Base-by-base conservation (phyloP, 768 basidiomycete genomes). In the Strobilomyces dryophilus region DNA sequence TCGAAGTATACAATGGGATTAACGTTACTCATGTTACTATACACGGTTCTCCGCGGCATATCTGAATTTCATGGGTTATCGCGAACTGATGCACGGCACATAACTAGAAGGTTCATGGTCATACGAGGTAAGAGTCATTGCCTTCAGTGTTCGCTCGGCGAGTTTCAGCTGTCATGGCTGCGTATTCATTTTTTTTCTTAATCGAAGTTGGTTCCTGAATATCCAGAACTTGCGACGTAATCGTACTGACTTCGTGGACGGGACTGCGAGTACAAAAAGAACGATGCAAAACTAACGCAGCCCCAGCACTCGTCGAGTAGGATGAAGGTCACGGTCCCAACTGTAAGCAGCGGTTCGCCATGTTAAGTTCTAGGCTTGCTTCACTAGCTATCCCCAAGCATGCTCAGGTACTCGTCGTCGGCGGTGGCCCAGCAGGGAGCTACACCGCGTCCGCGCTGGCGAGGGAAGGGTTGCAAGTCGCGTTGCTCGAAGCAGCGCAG, bases 1-100 rank as follows among this genome's bases (percentile, higher is more conserved):
- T 11, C 70, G 71, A 53, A 81, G 74, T 67, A 85, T 95, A 63
- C 71, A 79, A 35, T 95, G 94, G 94, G 91, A 93, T 70, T 80
- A 60, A 74, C 26, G 50, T 55, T 31, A 20, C 31, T 48, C 31
- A 47, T 46, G 26, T 54, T 47, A 43, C 26, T 51, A 31, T 21
- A 41, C 35, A 32, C 37, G 18, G 39, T 50, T 41, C 32, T 27
- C 43, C 29, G 44, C 17, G 45, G 47, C 20, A 34, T n/a, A 15
- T 15, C 42, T 18, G 32, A 53, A 49, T 56, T 56, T 53, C 40
- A 44, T 34, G 36, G 48, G 34, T 47, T 44, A 29, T 32, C 14
- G 31, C 47, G 9, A 40, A 17, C 37, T 12, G 5, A 14, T 35
- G 29, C 29, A 29, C 9, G 29, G 29, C 29, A 29, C 29, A 29